A percentile compares a stretch with the other conserved stretches of the same genome.
Evolutionary conservation across 2,329 filamentous ascomycete species (phyloP).

Genomic region (Phoma sp.): DNA sequence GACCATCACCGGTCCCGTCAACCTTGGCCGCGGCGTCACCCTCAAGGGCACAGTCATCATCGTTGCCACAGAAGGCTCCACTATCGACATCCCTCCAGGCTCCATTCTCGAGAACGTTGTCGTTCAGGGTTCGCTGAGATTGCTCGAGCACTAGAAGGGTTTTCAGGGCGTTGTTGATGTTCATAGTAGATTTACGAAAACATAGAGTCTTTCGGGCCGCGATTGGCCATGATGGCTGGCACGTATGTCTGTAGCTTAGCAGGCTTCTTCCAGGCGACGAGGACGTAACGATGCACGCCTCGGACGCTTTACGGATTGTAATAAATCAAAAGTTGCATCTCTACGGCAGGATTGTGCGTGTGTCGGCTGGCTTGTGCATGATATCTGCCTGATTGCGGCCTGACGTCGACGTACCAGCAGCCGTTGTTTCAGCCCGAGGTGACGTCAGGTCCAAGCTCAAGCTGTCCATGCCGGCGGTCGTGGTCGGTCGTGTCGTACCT

Average conservation of each 20-base stretch:
- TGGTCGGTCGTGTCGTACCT: background rate
- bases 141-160: conserved; percentile 67
- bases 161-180: conserved; percentile 20
- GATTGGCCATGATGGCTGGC: conserved; percentile 25
- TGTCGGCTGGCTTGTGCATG: background rate
- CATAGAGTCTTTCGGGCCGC: conserved; percentile 27
- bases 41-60: conserved; percentile 99
- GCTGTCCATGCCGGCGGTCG: conserved; percentile 21
- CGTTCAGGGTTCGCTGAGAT: conserved; percentile 90
- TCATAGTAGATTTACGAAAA: conserved; percentile 35
- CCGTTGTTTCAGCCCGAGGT: conserved; percentile 15
- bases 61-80: conserved; percentile 95
- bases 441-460: conserved; percentile 26
- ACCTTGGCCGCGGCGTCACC: conserved; percentile 92
- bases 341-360: background rate
- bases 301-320: conserved; percentile 31
- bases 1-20: conserved; percentile 96
- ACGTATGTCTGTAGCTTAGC: conserved; percentile 36
- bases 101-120: conserved; percentile 99
- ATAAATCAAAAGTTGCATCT: conserved; percentile 34
- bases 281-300: conserved; percentile 26
- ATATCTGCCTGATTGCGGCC: conserved; percentile 24
- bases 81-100: conserved; percentile 95
- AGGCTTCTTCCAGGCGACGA: conserved; percentile 13
- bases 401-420: conserved; percentile 12